Conservation (phyloP, 1,284 basidiomycete species). For the Austroboletus niveus region DNA sequence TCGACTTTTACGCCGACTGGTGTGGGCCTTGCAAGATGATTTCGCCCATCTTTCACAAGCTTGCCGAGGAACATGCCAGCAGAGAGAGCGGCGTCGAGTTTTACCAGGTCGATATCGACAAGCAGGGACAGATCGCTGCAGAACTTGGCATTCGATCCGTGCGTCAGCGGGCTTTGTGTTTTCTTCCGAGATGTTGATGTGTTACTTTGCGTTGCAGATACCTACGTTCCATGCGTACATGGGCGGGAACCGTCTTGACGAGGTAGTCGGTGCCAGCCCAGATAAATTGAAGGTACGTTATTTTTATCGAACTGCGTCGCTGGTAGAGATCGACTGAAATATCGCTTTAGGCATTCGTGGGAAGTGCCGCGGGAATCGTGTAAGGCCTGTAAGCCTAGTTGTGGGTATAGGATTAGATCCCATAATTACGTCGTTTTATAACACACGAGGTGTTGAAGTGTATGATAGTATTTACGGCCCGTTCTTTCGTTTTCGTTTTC, state of each 20-base stretch:
- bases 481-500: too few relatives aligned
- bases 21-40: conserved; percentile 70
- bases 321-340: too few relatives aligned
- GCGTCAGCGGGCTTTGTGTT: conserved; percentile 8
- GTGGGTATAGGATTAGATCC: too few relatives aligned
- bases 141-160: conserved; percentile 57
- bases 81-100: conserved; percentile 47
- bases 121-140: conserved; percentile 35
- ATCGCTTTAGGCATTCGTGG: too few relatives aligned
- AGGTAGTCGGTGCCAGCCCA: conserved; percentile 60
- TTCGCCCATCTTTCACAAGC: conserved; percentile 62
- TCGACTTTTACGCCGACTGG: conserved; percentile 65
- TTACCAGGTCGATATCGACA: conserved; percentile 70
- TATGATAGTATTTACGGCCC: too few relatives aligned
- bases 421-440: too few relatives aligned
- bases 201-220: conserved; percentile 42
- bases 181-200: neutral
- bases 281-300: conserved; percentile 4
- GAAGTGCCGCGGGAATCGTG: too few relatives aligned
- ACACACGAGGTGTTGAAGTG: too few relatives aligned
- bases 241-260: conserved; percentile 47
- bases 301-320: neutral
- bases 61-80: conserved; percentile 33
- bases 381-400: too few relatives aligned
- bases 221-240: conserved; percentile 76